A percentile compares a stretch with the other conserved stretches of the same genome.
These are phyloP conservation scores for Parietichytrium sp. DNA, from an alignment of 108 stramenopile genomes.

Conservation along the genomic window DNA sequence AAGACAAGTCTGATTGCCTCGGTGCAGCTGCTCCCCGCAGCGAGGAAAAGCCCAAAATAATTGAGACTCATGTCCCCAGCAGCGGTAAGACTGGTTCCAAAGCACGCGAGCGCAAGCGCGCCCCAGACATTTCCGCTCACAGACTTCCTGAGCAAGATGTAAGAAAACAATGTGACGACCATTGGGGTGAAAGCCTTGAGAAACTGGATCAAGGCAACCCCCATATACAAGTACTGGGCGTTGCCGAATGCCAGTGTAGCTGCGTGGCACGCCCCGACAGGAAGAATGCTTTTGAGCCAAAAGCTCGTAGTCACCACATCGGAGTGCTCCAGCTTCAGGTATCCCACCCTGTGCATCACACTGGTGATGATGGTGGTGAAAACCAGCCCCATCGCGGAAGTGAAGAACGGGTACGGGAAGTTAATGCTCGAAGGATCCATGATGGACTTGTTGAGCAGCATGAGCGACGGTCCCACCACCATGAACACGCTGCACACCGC, in stretches of 20 bases:
- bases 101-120: not conserved
- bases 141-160: not conserved
- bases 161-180: slow-evolving; percentile 25
- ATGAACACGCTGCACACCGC: slow-evolving; percentile 34
- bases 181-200: slow-evolving; percentile 38
- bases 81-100: slow-evolving; percentile 42
- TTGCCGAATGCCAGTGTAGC: slow-evolving; percentile 49
- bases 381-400: slow-evolving; percentile 21
- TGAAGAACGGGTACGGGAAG: slow-evolving; percentile 45
- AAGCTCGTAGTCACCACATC: not conserved
- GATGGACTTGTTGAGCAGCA: slow-evolving; percentile 47
- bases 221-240: slow-evolving; percentile 45
- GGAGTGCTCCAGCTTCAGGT: not conserved
- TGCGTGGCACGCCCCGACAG: slow-evolving; percentile 43
- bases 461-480: slow-evolving; percentile 46
- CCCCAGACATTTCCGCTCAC: not conserved
- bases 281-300: slow-evolving; percentile 4
- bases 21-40: not conserved
- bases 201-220: slow-evolving; percentile 18
- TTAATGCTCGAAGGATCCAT: not conserved
- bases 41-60: slow-evolving; percentile 38
- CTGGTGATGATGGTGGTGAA: not conserved
- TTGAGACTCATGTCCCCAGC: slow-evolving; percentile 1
- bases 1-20: slow-evolving; percentile 46
- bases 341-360: not conserved